Conservation (phyloP, 306 rosid genomes). For the Dryas alaskensis region DNA sequence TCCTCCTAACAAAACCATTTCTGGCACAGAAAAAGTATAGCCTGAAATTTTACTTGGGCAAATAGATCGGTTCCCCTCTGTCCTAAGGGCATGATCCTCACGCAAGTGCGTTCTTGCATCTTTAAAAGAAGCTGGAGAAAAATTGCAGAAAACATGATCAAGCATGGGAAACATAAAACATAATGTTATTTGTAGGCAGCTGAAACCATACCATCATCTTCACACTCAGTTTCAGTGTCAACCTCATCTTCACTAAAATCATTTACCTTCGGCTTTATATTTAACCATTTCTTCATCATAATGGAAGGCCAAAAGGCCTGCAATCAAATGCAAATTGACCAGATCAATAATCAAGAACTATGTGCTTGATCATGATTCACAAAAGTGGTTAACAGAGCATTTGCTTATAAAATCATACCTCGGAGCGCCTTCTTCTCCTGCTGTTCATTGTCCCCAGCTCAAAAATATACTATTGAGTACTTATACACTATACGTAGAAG, state of each 20-base stretch:
- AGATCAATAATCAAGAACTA: conserved; percentile 18
- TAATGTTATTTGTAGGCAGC: conserved; percentile 3
- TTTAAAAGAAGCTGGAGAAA: conserved; percentile 50
- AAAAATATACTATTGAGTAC: conserved; percentile 23
- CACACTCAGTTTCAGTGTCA: conserved; percentile 89
- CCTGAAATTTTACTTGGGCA: conserved; percentile 58
- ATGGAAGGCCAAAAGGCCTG: conserved; percentile 98
- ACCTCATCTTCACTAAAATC: conserved; percentile 97
- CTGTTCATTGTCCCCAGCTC: conserved; percentile 57
- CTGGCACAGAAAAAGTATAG: conserved; percentile 34
- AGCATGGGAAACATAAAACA: conserved; percentile 4
- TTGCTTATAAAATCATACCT: conserved; percentile 46
- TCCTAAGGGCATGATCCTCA: conserved; percentile 41
- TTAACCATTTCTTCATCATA: conserved; percentile 96
- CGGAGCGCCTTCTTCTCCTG: conserved; percentile 61
- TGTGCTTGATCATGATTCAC: conserved; percentile 10
- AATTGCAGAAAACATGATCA: conserved; percentile 25
- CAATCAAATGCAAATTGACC: conserved; percentile 30
- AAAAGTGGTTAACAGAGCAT: conserved; percentile 21
- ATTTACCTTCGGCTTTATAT: conserved; percentile 79
- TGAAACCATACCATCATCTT: conserved; percentile 75
- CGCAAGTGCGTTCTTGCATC: conserved; percentile 36
- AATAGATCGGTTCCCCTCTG: conserved; percentile 45
- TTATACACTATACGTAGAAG: conserved; percentile 33
- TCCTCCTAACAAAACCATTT: conserved; percentile 12